Evolutionary conservation across 2,329 filamentous ascomycete species (phyloP), one percentile per base, ranked within the genome.

Genomic region (Beauveria sp.): DNA sequence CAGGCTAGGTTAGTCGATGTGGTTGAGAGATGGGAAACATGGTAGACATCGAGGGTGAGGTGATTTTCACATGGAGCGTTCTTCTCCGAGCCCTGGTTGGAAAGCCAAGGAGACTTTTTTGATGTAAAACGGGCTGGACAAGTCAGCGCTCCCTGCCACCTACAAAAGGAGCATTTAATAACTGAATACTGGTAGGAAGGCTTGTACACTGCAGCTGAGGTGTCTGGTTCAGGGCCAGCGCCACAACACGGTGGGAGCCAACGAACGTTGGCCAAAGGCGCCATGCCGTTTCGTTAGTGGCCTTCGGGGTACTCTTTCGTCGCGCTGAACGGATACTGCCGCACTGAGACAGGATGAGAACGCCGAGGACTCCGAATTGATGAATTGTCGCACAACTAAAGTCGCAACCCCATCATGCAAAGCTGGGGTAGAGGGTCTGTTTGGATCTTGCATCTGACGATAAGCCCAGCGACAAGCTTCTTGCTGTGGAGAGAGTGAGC

Each of bases 281-380:
- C 50, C 58, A 54, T 60, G 58, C 49, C 49, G 58, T 20, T 60
- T 54, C 40, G 24, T 53, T 60, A 60, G 50, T 60, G 58, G 16
- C 16, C 38, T 53, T 40, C 42, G 24, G 24, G 26, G n/a, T 18
- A 20, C 18, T 52, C 38, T 30, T 22, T 14, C 51, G 22, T 18
- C 18, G 47, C 34, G 34, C 30, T 2, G 38, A 30, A 51, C 46
- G 46, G 56, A 28, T 20, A 57, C 28, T 49, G 54, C 54, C 43
- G 18, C 40, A 45, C 14, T 57, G 46, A 42, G 46, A 51, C n/a
- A n/a, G 18, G n/a, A 18, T 3, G 5, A 43, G 4, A 58, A 47
- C 10, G n/a, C 43, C 24, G 12, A 46, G 28, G 12, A 10, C 26
- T 47, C 26, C 5, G 16, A 28, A 10, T 51, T n/a, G 28, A 16